A percentile compares a stretch with the other conserved stretches of the same genome.
Conservation (phyloP, 345 rosid species). For the Xanthoceras sorbifolium region DNA sequence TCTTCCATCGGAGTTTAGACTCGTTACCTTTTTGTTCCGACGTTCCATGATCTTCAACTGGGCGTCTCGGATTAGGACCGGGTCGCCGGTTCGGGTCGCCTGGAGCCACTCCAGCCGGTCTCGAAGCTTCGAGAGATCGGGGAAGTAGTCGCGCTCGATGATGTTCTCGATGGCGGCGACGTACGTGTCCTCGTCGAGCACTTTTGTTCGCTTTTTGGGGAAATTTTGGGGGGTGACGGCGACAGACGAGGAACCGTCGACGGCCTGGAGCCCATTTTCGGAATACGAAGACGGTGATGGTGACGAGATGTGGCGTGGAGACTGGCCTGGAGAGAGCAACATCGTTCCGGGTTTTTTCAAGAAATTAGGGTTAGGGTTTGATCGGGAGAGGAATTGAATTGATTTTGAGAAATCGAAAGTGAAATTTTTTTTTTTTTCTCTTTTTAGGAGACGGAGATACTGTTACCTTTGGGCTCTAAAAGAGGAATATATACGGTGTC, state of each 20-base stretch:
- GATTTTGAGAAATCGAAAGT: background rate
- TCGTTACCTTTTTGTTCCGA: slow-evolving; percentile 54
- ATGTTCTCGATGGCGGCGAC: slow-evolving; percentile 89
- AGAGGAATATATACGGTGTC: background rate
- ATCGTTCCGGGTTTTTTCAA: slow-evolving; percentile 24
- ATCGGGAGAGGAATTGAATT: background rate
- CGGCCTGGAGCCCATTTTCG: slow-evolving; percentile 30
- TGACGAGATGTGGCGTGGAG: slow-evolving; percentile 77
- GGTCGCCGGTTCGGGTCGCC: slow-evolving; percentile 81
- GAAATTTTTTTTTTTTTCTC: too few relatives aligned
- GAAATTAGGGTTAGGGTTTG: slow-evolving; percentile 21
- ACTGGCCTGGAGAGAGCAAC: slow-evolving; percentile 80
- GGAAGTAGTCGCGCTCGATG: slow-evolving; percentile 95
- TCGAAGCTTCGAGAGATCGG: slow-evolving; percentile 88
- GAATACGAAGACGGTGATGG: slow-evolving; percentile 56
- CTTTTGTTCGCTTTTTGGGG: slow-evolving; percentile 56
- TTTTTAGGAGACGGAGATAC: too few relatives aligned
- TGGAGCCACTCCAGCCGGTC: slow-evolving; percentile 96
- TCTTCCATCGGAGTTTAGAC: slow-evolving; percentile 37
- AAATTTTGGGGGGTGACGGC: slow-evolving; percentile 24
- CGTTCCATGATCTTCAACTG: slow-evolving; percentile 94
- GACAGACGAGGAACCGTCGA: slow-evolving; percentile 39
- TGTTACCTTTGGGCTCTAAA: too few relatives aligned
- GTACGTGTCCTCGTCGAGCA: slow-evolving; percentile 85
- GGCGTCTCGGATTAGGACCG: slow-evolving; percentile 88